Evolutionary conservation across 495 filamentous ascomycete genomes (phyloP).

Genomic region (Hyaloscypha finlandica): DNA sequence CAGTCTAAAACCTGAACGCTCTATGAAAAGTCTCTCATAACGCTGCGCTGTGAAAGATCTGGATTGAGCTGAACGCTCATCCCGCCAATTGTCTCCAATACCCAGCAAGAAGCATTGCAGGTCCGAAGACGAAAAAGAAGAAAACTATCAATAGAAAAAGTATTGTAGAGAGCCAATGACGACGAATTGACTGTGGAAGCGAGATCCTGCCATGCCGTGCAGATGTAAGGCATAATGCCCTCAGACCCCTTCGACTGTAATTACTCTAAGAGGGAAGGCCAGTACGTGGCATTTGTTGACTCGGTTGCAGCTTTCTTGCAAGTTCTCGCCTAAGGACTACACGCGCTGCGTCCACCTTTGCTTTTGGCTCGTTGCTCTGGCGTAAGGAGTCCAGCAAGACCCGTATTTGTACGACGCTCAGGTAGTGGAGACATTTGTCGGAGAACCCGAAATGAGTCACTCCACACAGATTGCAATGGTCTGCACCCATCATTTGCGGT

Average conservation of each 20-base stretch:
- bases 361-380: constrained; percentile 53
- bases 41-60: neutral
- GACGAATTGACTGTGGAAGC: neutral
- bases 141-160: neutral
- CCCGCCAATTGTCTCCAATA: neutral
- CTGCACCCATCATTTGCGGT: constrained; percentile 55
- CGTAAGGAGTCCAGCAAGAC: constrained; percentile 62
- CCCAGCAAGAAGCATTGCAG: neutral
- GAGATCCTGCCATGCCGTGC: no score
- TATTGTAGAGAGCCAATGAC: no score
- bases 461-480: constrained; percentile 68
- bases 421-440: constrained; percentile 60
- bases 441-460: constrained; percentile 60
- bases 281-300: neutral
- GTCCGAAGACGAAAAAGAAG: no score
- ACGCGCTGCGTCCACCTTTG: constrained; percentile 52
- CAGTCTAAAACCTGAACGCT: neutral
- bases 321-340: constrained; percentile 4
- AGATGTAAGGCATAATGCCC: no score
- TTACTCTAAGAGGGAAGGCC: neutral
- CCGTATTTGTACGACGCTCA: constrained; percentile 55
- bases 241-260: neutral
- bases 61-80: neutral
- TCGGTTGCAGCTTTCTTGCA: neutral
- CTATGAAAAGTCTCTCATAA: neutral